phyloP scores from a whole-genome alignment of 192 early-diverging fungal species.

The Backusella psychrophila region DNA sequence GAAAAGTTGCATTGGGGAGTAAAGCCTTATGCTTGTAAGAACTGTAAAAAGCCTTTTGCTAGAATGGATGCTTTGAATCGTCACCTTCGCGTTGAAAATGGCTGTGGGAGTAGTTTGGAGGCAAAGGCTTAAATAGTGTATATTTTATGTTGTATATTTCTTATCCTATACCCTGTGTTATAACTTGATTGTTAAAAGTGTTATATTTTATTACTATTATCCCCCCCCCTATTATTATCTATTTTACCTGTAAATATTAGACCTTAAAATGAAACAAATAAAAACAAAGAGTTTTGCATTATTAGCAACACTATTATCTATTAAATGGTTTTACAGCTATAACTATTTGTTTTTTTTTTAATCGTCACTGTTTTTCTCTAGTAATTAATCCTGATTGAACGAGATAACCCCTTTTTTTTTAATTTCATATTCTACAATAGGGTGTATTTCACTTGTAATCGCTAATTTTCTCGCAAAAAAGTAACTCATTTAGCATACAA shows the following conservation, averaged over 20 bases:
- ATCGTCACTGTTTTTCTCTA: no score
- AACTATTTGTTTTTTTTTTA: no score
- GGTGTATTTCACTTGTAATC: no score
- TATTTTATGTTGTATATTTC: not conserved
- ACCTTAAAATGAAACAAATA: not conserved
- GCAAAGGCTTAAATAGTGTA: slow-evolving; percentile 2
- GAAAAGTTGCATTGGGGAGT: slow-evolving; percentile 71
- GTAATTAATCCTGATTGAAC: no score
- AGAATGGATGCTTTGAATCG: slow-evolving; percentile 76
- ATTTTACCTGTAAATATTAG: not conserved
- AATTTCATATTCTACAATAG: no score
- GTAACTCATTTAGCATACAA: no score
- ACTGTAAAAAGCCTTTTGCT: slow-evolving; percentile 72
- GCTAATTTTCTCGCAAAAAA: no score
- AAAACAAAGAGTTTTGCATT: not conserved
- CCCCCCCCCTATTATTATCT: not conserved
- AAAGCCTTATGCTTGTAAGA: slow-evolving; percentile 66
- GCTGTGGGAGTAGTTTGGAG: slow-evolving; percentile 13
- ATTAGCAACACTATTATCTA: not conserved
- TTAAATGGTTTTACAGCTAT: no score
- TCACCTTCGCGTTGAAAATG: slow-evolving; percentile 46
- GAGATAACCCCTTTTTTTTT: no score
- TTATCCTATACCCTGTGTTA: not conserved
- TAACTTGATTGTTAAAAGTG: not conserved
- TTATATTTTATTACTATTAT: not conserved